Percentiles rank a stretch among this genome's conserved stretches.
Conservation (phyloP, 169 alveolate genomes). For the Plasmodium chabaudi region DNA sequence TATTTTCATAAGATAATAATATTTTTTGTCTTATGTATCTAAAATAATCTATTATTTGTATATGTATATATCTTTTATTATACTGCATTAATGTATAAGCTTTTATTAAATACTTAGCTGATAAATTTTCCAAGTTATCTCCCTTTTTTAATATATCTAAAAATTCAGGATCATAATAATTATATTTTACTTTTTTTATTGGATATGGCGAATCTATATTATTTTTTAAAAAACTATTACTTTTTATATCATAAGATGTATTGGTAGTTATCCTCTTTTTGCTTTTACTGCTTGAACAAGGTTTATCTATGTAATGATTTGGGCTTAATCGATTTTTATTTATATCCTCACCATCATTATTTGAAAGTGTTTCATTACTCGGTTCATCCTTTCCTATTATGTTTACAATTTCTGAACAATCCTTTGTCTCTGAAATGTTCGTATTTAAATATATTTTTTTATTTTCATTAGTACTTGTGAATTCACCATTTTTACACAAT, state of each 20-base stretch:
- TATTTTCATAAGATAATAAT: constrained; percentile 13
- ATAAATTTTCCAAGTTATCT: constrained; percentile 62
- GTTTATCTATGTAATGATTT: constrained; percentile 25
- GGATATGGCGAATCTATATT: constrained; percentile 59
- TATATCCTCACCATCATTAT: neutral
- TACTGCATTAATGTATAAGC: constrained; percentile 76
- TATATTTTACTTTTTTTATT: constrained; percentile 46
- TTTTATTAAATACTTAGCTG: constrained; percentile 69
- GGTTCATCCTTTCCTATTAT: constrained; percentile 30
- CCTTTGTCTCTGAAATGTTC: neutral
- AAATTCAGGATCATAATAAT: constrained; percentile 53
- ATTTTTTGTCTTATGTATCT: constrained; percentile 61
- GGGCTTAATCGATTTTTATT: neutral
- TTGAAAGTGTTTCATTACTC: constrained; percentile 17
- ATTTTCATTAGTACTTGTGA: neutral
- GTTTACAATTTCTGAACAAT: constrained; percentile 9
- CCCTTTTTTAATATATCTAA: constrained; percentile 47
- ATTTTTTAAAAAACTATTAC: constrained; percentile 7
- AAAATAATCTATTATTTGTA: constrained; percentile 71
- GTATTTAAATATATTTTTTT: neutral
- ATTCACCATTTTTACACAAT: neutral
- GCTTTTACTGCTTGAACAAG: constrained; percentile 23
- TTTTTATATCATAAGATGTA: neutral
- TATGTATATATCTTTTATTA: constrained; percentile 61
- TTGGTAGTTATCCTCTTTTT: constrained; percentile 59